Evolutionary conservation across 2,329 filamentous ascomycete genomes (phyloP).

Genomic region (Fusarium euwallaceae): DNA sequence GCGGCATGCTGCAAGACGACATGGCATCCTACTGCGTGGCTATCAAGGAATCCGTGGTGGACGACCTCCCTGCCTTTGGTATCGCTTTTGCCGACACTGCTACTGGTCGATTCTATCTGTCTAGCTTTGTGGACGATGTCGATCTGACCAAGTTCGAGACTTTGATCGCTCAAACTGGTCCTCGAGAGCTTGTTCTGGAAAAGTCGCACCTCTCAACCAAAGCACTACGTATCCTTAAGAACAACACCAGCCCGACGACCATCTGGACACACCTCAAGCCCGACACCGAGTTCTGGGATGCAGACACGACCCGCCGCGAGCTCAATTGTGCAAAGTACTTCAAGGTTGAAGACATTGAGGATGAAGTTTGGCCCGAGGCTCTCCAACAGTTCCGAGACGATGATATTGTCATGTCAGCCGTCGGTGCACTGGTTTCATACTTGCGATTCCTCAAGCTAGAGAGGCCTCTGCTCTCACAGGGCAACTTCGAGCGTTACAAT

Average conservation of each 20-base stretch:
- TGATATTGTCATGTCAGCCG: slow-evolving; percentile 87
- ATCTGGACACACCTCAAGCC: slow-evolving; percentile 96
- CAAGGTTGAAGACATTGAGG: slow-evolving; percentile 65
- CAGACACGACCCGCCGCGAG: slow-evolving; percentile 84
- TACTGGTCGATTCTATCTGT: slow-evolving; percentile 94
- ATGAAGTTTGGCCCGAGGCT: slow-evolving; percentile 80
- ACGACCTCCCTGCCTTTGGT: slow-evolving; percentile 86
- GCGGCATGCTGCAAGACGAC: slow-evolving; percentile 96
- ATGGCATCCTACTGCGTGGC: slow-evolving; percentile 97
- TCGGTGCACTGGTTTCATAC: slow-evolving; percentile 91
- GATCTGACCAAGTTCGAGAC: slow-evolving; percentile 98
- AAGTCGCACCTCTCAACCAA: slow-evolving; percentile 90
- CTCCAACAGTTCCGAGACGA: slow-evolving; percentile 81
- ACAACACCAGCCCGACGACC: slow-evolving; percentile 91
- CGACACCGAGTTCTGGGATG: slow-evolving; percentile 89
- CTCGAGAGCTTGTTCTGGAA: slow-evolving; percentile 89
- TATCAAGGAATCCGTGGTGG: slow-evolving; percentile 84
- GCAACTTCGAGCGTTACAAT: slow-evolving; percentile 92
- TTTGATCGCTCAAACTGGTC: slow-evolving; percentile 90
- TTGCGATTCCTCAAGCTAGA: slow-evolving; percentile 90
- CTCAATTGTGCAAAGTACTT: slow-evolving; percentile 87
- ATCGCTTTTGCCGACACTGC: slow-evolving; percentile 96
- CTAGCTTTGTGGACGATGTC: slow-evolving; percentile 90
- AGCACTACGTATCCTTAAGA: slow-evolving; percentile 92
- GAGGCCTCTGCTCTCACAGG: slow-evolving; percentile 85